Evolutionary conservation across 176 grass and related monocot genomes (phyloP).

Genomic region (Carex cristatella): DNA sequence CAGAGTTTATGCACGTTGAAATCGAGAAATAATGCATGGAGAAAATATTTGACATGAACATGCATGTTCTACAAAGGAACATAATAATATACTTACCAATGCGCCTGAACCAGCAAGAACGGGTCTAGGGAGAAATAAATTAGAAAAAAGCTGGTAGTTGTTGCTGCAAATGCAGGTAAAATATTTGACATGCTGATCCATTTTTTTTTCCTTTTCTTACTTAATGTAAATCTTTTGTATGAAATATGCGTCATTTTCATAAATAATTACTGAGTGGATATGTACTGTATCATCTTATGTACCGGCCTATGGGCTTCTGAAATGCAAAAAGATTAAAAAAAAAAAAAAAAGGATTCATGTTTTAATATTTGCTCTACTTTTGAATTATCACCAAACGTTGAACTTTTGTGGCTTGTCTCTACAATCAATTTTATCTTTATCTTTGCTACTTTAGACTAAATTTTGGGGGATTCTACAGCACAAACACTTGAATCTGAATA

Average conservation of each 20-base stretch:
- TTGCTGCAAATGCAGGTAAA: not conserved
- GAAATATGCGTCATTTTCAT: no score
- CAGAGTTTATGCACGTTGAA: not conserved
- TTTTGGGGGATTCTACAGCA: not conserved
- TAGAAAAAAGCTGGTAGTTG: not conserved
- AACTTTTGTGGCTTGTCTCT: not conserved
- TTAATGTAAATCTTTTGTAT: no score
- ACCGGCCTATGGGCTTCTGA: no score
- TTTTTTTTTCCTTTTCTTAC: no score
- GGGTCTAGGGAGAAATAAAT: not conserved
- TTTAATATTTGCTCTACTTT: no score
- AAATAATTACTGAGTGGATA: no score
- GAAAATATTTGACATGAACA: not conserved
- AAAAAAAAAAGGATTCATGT: no score
- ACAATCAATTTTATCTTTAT: not conserved
- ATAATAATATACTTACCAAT: not conserved
- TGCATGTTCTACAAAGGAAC: not conserved
- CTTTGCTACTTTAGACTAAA: not conserved
- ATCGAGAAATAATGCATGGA: not conserved
- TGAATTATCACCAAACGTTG: not conserved
- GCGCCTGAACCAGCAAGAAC: not conserved
- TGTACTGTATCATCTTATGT: no score
- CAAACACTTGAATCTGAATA: not conserved
- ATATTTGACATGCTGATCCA: no score
- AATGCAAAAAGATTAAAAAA: no score